These are phyloP conservation scores for Sisymbrium irio DNA, from an alignment of 345 rosid genomes.

Conservation along the genomic window DNA sequence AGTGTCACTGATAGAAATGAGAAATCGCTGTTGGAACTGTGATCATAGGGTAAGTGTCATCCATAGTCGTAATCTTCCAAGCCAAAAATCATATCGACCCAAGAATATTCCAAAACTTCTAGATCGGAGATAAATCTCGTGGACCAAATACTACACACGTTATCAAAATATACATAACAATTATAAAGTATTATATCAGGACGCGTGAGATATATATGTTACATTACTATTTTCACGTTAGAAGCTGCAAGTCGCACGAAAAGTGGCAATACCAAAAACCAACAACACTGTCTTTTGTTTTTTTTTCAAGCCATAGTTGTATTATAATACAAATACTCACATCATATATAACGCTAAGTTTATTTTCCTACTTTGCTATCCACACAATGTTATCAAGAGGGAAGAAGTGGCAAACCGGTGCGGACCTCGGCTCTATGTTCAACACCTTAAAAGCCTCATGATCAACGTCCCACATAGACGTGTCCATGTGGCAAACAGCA, in stretches of 20 bases:
- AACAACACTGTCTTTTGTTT: neutral
- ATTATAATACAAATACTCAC: conserved; percentile 14
- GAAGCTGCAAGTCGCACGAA: conserved; percentile 27
- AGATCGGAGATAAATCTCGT: neutral
- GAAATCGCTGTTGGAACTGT: neutral
- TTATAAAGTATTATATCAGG: neutral
- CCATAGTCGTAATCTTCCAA: too few relatives aligned
- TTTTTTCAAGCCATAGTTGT: conserved; percentile 14
- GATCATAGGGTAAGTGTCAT: neutral
- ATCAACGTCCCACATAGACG: conserved; percentile 59
- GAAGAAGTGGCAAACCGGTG: conserved; percentile 74
- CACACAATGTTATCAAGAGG: conserved; percentile 61
- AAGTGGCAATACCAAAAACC: conserved; percentile 11
- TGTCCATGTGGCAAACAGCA: conserved; percentile 77
- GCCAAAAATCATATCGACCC: too few relatives aligned
- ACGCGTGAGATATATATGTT: neutral
- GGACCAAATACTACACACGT: neutral
- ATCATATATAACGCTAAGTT: neutral
- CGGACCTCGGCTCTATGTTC: conserved; percentile 46
- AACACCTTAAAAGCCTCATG: conserved; percentile 64
- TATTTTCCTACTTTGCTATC: conserved; percentile 35
- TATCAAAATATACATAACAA: neutral
- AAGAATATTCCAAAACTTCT: neutral
- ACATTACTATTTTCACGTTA: conserved; percentile 8
- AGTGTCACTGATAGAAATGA: neutral